These are phyloP conservation scores for Trametes maxima DNA, from an alignment of 768 basidiomycete species.

Conservation along the genomic window DNA sequence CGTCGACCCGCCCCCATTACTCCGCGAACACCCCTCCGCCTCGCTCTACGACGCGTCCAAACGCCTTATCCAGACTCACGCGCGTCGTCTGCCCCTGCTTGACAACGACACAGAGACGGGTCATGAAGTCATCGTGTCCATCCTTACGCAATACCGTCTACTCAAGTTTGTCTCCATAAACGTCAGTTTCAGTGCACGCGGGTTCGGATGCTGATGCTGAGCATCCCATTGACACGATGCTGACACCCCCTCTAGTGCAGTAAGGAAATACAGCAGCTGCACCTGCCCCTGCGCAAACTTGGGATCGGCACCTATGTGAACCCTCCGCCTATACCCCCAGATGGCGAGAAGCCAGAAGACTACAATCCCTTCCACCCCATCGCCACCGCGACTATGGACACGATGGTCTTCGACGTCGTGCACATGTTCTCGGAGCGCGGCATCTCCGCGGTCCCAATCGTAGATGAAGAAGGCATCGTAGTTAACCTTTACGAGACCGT, in stretches of 20 bases:
- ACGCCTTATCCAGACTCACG: slow-evolving; percentile 92
- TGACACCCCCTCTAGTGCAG: slow-evolving; percentile 59
- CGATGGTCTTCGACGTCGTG: slow-evolving; percentile 96
- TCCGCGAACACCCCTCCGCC: slow-evolving; percentile 84
- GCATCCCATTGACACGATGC: neutral
- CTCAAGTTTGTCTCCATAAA: slow-evolving; percentile 99
- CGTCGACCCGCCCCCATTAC: slow-evolving; percentile 89
- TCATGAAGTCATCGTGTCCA: slow-evolving; percentile 93
- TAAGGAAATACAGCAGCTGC: slow-evolving; percentile 79
- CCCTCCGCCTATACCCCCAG: slow-evolving; percentile 43
- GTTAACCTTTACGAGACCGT: slow-evolving; percentile 98
- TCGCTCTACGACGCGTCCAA: slow-evolving; percentile 90
- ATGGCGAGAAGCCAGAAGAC: slow-evolving; percentile 49
- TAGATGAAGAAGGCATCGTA: slow-evolving; percentile 90
- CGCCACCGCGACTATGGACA: slow-evolving; percentile 86
- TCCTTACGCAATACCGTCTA: slow-evolving; percentile 95
- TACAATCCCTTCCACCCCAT: slow-evolving; percentile 86
- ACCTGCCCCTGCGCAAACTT: slow-evolving; percentile 79
- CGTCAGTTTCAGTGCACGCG: slow-evolving; percentile 48
- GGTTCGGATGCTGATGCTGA: slow-evolving; percentile 4
- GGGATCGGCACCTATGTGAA: slow-evolving; percentile 91
- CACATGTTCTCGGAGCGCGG: slow-evolving; percentile 97
- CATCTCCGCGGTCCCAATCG: slow-evolving; percentile 95
- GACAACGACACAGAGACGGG: slow-evolving; percentile 93
- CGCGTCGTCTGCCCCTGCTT: slow-evolving; percentile 89